Base-by-base conservation (phyloP, 495 filamentous ascomycete genomes). In the Xylona heveae region DNA sequence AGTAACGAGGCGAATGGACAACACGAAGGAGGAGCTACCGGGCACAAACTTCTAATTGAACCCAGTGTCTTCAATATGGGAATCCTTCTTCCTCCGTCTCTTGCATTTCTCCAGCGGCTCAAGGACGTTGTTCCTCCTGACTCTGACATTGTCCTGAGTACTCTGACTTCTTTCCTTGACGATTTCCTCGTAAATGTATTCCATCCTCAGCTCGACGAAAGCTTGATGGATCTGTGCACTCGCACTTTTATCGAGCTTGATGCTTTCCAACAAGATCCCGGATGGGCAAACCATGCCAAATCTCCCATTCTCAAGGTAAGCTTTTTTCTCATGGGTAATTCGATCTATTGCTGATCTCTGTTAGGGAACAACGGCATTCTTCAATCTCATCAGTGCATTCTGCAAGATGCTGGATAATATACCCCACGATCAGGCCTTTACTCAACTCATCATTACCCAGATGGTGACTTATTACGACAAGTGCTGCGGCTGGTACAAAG, bases 121-220 rank as follows among this genome's bases (percentile, higher is more conserved):
- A 91, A 88, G 50, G 76, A 73, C 33, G 85, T 95, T 32, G 88
- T 99, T 1, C 88, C 88, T 3, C 62, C 73, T 10, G 72, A 64
- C 12, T 64, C 83, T 0, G 84, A 90, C 39, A 76, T 95, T 41
- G 73, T 74, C 5, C 75, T 77, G 37, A 79, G 71, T 48, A 91
- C 81, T 1, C 50, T 95, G 30, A 94, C 88, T 1, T 84, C 81
- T 15, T 99, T 99, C 54, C 66, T 99, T 7, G 88, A 99, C 48
- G 90, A 99, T 48, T 95, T 95, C 52, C 67, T 99, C 33, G 74
- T 95, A 50, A 95, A 95, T 43, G 84, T 95, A 22, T 99, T 99
- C 57, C 77, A 85, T 35, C 88, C 88, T 13, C 90, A 94, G 44
- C 56, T 99, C 9, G 88, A 99, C 33, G 88, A 99, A 45, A 93